Evolutionary conservation across 352 stramenopile species (phyloP).

Genomic region (Phytophthora sp.): DNA sequence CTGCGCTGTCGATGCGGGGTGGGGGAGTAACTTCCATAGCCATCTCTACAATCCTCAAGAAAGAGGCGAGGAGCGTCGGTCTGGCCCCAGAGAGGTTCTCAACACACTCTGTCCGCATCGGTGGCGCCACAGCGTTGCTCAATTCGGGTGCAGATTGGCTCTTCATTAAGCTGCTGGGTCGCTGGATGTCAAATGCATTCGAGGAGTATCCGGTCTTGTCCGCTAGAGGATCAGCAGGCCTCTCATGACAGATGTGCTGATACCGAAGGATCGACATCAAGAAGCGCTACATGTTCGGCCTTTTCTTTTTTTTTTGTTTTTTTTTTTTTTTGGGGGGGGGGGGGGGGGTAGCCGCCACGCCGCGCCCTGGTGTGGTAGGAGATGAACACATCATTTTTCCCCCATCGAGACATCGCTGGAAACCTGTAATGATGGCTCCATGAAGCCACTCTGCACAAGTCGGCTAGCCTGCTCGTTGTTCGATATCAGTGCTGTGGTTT

Average conservation of each 20-base stretch:
- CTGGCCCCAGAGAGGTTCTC: not conserved
- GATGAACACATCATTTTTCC: too few species aligned
- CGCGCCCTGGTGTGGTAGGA: not conserved
- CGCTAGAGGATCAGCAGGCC: not conserved
- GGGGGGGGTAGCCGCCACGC: not conserved
- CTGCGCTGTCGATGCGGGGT: not conserved
- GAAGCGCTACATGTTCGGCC: too few species aligned
- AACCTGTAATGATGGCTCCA: too few species aligned
- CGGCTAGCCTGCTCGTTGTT: too few species aligned
- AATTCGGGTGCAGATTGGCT: slow-evolving; percentile 8
- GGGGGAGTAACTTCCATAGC: not conserved
- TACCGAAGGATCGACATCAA: too few species aligned
- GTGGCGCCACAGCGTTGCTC: slow-evolving; percentile 1
- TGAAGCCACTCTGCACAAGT: too few species aligned
- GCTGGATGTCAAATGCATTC: slow-evolving; percentile 10
- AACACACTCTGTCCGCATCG: slow-evolving; percentile 11
- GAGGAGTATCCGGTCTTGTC: slow-evolving; percentile 6
- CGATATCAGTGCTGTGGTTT: not conserved
- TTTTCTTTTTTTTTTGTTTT: not conserved
- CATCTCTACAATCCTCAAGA: not conserved
- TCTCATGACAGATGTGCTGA: slow-evolving; percentile 2
- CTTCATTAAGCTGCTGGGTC: slow-evolving; percentile 4
- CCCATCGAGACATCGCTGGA: too few species aligned
- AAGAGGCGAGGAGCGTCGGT: not conserved
- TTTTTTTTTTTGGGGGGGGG: too few species aligned